Evolutionary conservation across 192 early-diverging fungal genomes (phyloP).

Genomic region (Gamsiella multidivaricata): DNA sequence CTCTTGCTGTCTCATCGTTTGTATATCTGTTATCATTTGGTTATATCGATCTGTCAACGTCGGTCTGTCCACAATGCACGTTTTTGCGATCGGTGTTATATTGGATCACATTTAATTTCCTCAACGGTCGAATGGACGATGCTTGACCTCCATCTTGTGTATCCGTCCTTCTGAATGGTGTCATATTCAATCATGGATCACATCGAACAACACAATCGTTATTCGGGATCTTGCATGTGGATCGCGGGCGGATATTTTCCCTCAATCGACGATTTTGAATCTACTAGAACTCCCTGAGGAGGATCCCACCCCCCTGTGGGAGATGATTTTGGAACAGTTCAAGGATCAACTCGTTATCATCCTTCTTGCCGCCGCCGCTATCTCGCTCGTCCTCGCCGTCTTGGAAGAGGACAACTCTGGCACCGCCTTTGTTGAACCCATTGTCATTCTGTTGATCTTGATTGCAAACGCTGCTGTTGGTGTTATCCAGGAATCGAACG

Average conservation of each 20-base stretch:
- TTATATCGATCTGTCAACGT: no score
- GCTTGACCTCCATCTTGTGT: no score
- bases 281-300: slow-evolving; percentile 87
- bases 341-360: slow-evolving; percentile 99
- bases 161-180: not conserved
- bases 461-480: slow-evolving; percentile 98
- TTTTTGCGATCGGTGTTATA: no score
- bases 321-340: slow-evolving; percentile 97
- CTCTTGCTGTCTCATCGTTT: slow-evolving; percentile 82
- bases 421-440: slow-evolving; percentile 97
- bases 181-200: slow-evolving; percentile 8
- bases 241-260: no score
- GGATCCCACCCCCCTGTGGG: slow-evolving; percentile 89
- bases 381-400: slow-evolving; percentile 94
- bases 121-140: no score
- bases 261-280: no score
- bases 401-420: slow-evolving; percentile 81
- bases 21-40: slow-evolving; percentile 88
- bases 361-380: slow-evolving; percentile 86
- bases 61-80: no score
- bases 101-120: no score
- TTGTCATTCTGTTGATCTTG: slow-evolving; percentile 97
- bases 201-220: no score
- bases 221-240: no score
- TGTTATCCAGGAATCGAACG: slow-evolving; percentile 95